Evolutionary conservation across 2,329 filamentous ascomycete species (phyloP), one percentile per base, ranked within the genome.

Genomic region (Endocalyx cinctus): DNA sequence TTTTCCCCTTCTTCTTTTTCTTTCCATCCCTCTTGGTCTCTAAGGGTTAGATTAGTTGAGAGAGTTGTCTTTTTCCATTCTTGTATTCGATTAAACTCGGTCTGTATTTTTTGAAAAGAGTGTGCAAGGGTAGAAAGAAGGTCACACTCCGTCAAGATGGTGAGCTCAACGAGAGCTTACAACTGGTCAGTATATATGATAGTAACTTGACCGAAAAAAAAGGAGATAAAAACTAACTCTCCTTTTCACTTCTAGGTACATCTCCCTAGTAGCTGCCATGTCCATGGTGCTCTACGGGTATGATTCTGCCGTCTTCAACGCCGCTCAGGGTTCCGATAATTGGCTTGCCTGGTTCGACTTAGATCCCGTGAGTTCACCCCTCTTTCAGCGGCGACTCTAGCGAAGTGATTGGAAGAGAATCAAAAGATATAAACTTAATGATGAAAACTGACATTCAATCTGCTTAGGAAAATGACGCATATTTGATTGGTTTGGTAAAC

Each of bases 251-350:
- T 27, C 8, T 34, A 74, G 77, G 77, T 84, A 80, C 63, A 77
- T 82, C 45, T 80, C 78, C 39, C 65, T 83, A 31, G 76, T 84
- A 44, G 81, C 81, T 36, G 80, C 82, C 50, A 77, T 79, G 55
- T 84, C 79, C 57, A 85, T 85, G 82, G 79, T 84, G 15, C 67
- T 86, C 27, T 85, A 84, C 54, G 82, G 82, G 37, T 85, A 85
- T 54, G 82, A 85, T 68, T 79, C 81, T 2, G 82, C 79, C 23
- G 80, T 84, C 29, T 86, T 79, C 67, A 86, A 86, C 55, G 79
- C 80, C 5, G 73, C 84, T 5, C 81, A 84, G 57, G 77, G 75
- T 19, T 83, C 78, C 2, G 57, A 74, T 11, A 72, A 84, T 54
- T 86, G 82, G 81, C 61, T 77, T 10, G 63, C 62, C 13, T 85